Percentiles rank a stretch among this genome's conserved stretches.
phyloP scores from a whole-genome alignment of 441 rosid genomes.

The Gossypium davidsonii region DNA sequence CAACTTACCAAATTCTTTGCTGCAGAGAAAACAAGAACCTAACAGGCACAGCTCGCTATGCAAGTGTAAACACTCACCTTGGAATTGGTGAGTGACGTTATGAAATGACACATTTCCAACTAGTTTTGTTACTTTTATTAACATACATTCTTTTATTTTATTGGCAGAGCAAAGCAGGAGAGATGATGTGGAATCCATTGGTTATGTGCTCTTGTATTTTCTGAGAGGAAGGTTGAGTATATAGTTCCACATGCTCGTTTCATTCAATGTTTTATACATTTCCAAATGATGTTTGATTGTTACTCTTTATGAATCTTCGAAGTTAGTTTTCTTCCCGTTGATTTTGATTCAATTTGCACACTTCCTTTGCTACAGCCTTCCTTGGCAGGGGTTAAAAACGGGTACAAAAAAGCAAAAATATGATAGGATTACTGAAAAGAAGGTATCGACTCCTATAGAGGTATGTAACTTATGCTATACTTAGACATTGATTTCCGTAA shows the following conservation, averaged over 20 bases:
- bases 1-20: conserved; percentile 14
- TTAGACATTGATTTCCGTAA: neutral
- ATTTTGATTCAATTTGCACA: conserved; percentile 13
- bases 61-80: conserved; percentile 89
- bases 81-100: conserved; percentile 63
- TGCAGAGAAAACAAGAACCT: conserved; percentile 84
- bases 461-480: conserved; percentile 26
- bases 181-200: conserved; percentile 91
- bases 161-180: conserved; percentile 83
- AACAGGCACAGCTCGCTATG: conserved; percentile 93
- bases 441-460: conserved; percentile 78
- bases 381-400: conserved; percentile 90
- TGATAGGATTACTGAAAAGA: conserved; percentile 87
- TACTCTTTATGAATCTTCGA: neutral
- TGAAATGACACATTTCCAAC: conserved; percentile 20
- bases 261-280: conserved; percentile 6
- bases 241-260: conserved; percentile 7
- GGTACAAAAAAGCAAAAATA: conserved; percentile 91
- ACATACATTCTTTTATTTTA: conserved; percentile 15
- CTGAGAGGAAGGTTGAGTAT: conserved; percentile 72
- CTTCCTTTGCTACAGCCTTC: conserved; percentile 50
- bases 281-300: conserved; percentile 15
- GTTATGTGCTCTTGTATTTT: conserved; percentile 87
- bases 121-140: conserved; percentile 1
- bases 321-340: neutral